Conservation (phyloP, 139 green algal species). For the Gonium pectorale region DNA sequence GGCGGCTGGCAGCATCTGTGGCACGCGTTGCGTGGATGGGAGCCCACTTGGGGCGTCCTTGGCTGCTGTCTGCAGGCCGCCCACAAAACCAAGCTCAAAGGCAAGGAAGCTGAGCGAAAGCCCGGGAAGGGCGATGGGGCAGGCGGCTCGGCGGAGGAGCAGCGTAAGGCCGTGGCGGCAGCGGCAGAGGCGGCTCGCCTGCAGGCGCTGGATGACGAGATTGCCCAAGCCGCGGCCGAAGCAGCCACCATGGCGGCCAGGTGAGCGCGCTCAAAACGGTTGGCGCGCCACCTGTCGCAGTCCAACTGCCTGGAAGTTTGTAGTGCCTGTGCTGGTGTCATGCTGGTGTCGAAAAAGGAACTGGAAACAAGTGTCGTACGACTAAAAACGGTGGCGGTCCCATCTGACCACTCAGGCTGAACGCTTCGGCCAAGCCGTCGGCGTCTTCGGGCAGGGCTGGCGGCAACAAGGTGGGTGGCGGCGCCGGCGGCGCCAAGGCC, state of each 20-base stretch:
- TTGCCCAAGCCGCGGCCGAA: conserved; percentile 63
- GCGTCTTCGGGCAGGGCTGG: neutral
- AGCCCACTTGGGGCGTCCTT: no score
- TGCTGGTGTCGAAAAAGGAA: no score
- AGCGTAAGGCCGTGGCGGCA: neutral
- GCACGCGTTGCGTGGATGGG: no score
- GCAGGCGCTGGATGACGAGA: conserved; percentile 70
- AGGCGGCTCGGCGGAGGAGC: conserved; percentile 43
- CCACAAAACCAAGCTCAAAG: conserved; percentile 78
- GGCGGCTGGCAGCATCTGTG: no score
- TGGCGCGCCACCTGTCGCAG: no score
- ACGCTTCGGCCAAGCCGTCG: neutral
- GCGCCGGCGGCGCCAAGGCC: conserved; percentile 1
- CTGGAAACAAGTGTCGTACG: no score
- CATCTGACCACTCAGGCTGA: conserved; percentile 11
- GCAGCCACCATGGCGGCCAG: conserved; percentile 61
- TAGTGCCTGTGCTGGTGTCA: no score
- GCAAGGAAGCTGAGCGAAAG: conserved; percentile 74
- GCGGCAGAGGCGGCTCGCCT: conserved; percentile 14
- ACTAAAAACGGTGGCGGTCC: no score
- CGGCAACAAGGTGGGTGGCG: conserved; percentile 40
- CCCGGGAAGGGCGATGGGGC: conserved; percentile 46
- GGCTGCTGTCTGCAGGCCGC: conserved; percentile 78
- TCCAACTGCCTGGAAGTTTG: no score
- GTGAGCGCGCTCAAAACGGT: conserved; percentile 10